Evolutionary conservation across 192 early-diverging fungal species (phyloP), one percentile per base, ranked within the genome.

Genomic region (Thoreauomyces humboldtii): DNA sequence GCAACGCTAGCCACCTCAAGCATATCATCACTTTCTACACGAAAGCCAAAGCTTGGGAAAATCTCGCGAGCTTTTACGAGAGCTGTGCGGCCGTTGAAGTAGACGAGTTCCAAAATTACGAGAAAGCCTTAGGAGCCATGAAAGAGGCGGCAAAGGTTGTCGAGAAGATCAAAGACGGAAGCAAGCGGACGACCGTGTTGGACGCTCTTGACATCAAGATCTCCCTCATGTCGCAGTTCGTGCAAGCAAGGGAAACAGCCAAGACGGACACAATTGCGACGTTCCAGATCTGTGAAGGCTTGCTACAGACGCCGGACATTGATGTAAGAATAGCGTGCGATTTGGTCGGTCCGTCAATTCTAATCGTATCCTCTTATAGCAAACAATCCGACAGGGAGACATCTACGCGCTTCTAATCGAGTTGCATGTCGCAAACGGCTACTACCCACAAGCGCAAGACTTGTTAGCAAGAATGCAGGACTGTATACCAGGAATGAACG

Each of bases 91-190:
- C 77, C 50, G 67, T 83, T 24, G 84, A 86, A 62, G 74, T 86
- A 38, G 84, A 86, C 41, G 81, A 83, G 66, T 86, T 76, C 44
- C 80, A 81, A 61, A 84, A 81, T 65, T 86, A 86, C 64, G 79
- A 81, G 48, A 84, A 86, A 73, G 81, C 79, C 5, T 60, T 76
- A 27, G 77, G 68, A 28, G 82, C 82, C 2, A 52, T 81, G 17
- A 63, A 70, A 48, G 82, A 84, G 62, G 70, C 72, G 6, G 46
- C 45, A 0, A 79, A 77, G 52, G 70, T 71, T 25, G 33, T 78
- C 1, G 36, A 38, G 11, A 81, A 76, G 45, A 66, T 58, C 11
- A 71, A 70, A 50, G 69, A 72, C 7, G 12, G 37, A 22, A 19
- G 25, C 24, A n/a, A 31, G 14, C 59, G 64, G 21, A 62, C 38